Base-by-base conservation (phyloP, 176 grass and related monocot genomes). In the Miscanthus lutarioriparius region DNA sequence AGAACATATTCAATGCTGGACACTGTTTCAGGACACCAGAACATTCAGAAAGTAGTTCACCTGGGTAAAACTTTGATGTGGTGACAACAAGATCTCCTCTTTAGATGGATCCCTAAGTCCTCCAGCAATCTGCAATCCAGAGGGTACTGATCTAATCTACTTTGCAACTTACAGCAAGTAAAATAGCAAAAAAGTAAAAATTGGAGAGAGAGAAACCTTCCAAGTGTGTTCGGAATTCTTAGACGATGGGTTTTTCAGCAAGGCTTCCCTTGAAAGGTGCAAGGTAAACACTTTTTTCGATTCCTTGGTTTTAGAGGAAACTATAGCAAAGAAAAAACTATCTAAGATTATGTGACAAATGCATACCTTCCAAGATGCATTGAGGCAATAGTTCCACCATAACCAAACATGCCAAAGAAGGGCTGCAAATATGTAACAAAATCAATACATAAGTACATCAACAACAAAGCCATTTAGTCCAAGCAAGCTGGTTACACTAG, bases 391-490 rank as follows among this genome's bases (percentile, higher is more conserved):
- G 76, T 86, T 74, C 81, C 89, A 84, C 89, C 82, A 82, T 88
- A 88, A 62, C 89, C 89, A 88, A 88, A 88, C 89, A 91, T 85
- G 39, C 86, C 89, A 82, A 91, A 91, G 53, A 67, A 82, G 80
- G 89, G 89, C 89, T 91, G 86, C 72, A 81, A 35, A 75, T 85
- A 72, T 81, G 76, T 72, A 25, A 65, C 11, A 72, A 23, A 64
- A 37, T 67, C 17, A 72, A 56, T 13, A 30, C 70, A 73, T 25
- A 64, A 67, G 37, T n/a, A 77, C 8, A 71, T 14, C 37, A 71
- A 15, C 20, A 40, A 70, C 62, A 30, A 28, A 40, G 37, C 9
- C 20, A 13, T 38, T 70, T 23, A 70, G 10, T 70, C 37, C 67
- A 70, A 70, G 10, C 67, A n/a, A 70, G 8, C 12, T 70, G 67